Evolutionary conservation across 2,329 filamentous ascomycete genomes (phyloP).

Genomic region (Fusarium bulbicola): DNA sequence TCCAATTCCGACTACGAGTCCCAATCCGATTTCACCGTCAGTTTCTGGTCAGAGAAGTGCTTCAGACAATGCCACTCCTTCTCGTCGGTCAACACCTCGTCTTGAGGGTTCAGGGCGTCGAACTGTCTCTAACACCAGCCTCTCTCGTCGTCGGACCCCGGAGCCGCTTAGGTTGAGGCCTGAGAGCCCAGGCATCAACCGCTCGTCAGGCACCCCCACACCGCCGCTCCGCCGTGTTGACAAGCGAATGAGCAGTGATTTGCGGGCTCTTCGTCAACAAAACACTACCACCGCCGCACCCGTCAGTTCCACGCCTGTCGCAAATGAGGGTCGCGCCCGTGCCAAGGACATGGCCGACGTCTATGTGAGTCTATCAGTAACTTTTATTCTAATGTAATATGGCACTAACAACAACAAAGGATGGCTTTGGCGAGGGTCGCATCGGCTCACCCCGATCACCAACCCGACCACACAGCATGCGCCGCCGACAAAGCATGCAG

Average conservation of each 20-base stretch:
- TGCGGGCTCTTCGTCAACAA: slow-evolving; percentile 56
- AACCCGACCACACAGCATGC: slow-evolving; percentile 93
- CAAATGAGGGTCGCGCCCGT: slow-evolving; percentile 87
- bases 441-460: slow-evolving; percentile 89
- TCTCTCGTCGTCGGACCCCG: slow-evolving; percentile 61
- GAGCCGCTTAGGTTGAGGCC: slow-evolving; percentile 66
- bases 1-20: slow-evolving; percentile 18
- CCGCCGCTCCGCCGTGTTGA: slow-evolving; percentile 77
- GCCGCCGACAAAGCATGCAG: slow-evolving; percentile 97
- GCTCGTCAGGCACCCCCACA: slow-evolving; percentile 57
- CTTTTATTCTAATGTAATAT: slow-evolving; percentile 12
- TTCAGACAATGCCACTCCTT: slow-evolving; percentile 48
- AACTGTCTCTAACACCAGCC: slow-evolving; percentile 63
- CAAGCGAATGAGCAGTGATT: slow-evolving; percentile 77
- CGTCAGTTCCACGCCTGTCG: slow-evolving; percentile 69
- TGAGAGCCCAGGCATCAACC: slow-evolving; percentile 66
- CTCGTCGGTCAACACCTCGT: slow-evolving; percentile 36
- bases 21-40: slow-evolving; percentile 11
- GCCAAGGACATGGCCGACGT: slow-evolving; percentile 90
- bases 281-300: slow-evolving; percentile 45
- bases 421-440: slow-evolving; percentile 91
- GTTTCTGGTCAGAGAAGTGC: slow-evolving; percentile 43
- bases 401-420: slow-evolving; percentile 61
- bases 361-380: slow-evolving; percentile 74
- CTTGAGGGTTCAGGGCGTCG: slow-evolving; percentile 48